Percentiles rank a stretch among this genome's conserved stretches.
Conservation (phyloP, 345 rosid genomes). For the Salix udensis region DNA sequence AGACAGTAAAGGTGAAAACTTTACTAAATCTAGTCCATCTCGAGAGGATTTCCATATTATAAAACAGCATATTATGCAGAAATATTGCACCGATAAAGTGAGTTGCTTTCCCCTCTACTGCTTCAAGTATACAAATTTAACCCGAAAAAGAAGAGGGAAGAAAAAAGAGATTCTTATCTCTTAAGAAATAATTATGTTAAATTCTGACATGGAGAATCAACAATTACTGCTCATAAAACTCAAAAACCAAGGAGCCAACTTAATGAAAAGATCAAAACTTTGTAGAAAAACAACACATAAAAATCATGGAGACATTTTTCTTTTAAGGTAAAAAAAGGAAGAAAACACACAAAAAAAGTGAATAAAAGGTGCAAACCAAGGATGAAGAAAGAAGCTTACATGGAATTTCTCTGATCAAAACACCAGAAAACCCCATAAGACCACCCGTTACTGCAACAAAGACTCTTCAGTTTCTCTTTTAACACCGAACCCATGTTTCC, state of each 20-base stretch:
- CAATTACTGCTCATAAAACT: not conserved
- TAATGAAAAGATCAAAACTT: slow-evolving; percentile 10
- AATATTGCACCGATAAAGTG: not conserved
- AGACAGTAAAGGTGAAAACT: slow-evolving; percentile 7
- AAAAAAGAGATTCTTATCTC: not conserved
- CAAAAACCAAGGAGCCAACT: not conserved
- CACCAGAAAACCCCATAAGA: slow-evolving; percentile 81
- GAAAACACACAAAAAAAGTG: not conserved
- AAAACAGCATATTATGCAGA: slow-evolving; percentile 4
- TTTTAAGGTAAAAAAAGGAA: not conserved
- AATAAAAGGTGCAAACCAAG: not conserved
- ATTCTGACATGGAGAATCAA: not conserved
- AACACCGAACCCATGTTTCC: slow-evolving; percentile 12
- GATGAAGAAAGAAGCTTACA: slow-evolving; percentile 38
- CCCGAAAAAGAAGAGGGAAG: not conserved
- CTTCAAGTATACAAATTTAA: not conserved
- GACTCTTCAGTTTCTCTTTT: slow-evolving; percentile 53
- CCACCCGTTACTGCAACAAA: slow-evolving; percentile 82
- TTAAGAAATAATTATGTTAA: not conserved
- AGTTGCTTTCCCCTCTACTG: not conserved
- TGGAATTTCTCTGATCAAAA: slow-evolving; percentile 59
- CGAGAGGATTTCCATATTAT: not conserved
- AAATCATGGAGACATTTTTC: not conserved
- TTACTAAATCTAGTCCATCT: not conserved
- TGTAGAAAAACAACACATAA: not conserved